Percentiles rank a stretch among this genome's conserved stretches.
Evolutionary conservation across 768 basidiomycete species (phyloP).

Genomic region (Termitomyces sp.): DNA sequence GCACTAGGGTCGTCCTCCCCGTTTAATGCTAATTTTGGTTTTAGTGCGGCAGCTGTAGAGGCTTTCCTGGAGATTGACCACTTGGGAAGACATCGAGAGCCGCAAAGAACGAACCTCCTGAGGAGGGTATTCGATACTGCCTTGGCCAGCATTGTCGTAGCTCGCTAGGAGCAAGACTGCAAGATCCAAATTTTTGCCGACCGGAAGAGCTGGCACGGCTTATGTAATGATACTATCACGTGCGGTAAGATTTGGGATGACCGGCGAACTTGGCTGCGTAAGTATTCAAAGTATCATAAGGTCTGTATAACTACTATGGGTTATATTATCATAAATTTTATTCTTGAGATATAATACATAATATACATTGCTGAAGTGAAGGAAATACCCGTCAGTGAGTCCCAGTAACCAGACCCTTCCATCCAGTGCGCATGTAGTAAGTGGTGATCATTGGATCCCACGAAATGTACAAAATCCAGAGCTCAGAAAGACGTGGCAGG

Average conservation of each 20-base stretch:
- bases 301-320: no score
- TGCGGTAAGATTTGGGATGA: not conserved
- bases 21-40: constrained; percentile 18
- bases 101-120: constrained; percentile 4
- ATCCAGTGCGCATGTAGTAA: no score
- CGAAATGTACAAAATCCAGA: no score
- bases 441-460: no score
- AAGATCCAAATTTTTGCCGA: not conserved
- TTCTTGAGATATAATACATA: no score
- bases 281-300: no score
- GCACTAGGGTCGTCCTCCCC: constrained; percentile 5
- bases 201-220: not conserved
- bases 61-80: constrained; percentile 28
- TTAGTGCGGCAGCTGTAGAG: constrained; percentile 41
- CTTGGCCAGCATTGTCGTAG: constrained; percentile 18
- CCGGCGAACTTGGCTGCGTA: no score
- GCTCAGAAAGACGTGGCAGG: no score
- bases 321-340: no score
- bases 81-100: constrained; percentile 1
- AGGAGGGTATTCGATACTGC: constrained; percentile 14
- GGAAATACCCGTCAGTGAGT: not conserved
- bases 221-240: not conserved
- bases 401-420: no score
- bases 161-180: not conserved
- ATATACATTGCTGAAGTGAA: no score